Base-by-base conservation (phyloP, 148 eudicot genomes). In the Dianthus caryophyllus region DNA sequence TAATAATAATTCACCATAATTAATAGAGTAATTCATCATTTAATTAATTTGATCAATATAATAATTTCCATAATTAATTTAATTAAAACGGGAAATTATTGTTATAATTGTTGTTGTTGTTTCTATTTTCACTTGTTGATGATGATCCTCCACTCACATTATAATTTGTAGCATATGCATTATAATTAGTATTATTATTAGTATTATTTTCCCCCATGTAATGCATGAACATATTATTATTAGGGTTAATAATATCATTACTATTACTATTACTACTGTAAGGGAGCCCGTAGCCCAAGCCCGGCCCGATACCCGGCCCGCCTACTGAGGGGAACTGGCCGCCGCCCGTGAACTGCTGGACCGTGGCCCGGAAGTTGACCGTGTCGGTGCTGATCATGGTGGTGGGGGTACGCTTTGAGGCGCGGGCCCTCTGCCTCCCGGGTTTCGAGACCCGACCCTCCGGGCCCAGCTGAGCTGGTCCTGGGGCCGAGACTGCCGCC, bases 291-390 rank as follows among this genome's bases (percentile, higher is more conserved):
- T 53, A 76, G 2, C 79, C 68, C 26, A 41, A 24, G 46, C 61
- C 71, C 66, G 53, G 59, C 33, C 78, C 78, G 20, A 9, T 21
- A 5, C 56, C 56, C 56, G 56, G 25, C 56, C 38, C 70, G 47
- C 71, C 38, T 3, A 62, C 16, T 1, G 71, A 15, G 14, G 65
- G 46, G 16, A 67, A 72, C 13, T 66, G 2, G 33, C 5, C 53
- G 52, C 65, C 90, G 43, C 94, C 94, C 14, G 94, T 88, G 86
- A 81, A 88, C 49, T 81, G 84, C 55, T 88, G 94, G 57, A 88
- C 94, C 90, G 85, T 88, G 75, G 94, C 90, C 8, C 94, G 82
- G 70, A 88, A 88, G 74, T 88, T 88, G 64, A 85, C 25, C 26
- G 94, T 64, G 52, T 88, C 90, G 10, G 94, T 88, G 73, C 75